These are phyloP conservation scores for Leccinum glutinopallens DNA, from an alignment of 1,284 basidiomycete genomes.

Conservation along the genomic window DNA sequence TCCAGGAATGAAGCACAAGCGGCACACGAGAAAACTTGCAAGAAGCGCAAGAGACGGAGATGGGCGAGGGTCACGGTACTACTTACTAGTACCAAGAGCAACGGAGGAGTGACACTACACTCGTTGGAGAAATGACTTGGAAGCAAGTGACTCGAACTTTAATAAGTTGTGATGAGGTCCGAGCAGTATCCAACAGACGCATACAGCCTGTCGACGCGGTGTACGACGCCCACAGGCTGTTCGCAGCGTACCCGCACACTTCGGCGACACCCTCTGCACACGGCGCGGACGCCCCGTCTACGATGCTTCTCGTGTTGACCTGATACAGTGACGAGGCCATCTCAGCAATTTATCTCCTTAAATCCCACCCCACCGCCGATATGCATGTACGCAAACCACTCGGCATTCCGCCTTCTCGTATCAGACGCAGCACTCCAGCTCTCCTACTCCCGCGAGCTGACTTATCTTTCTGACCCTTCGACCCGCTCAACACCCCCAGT, in stretches of 20 bases:
- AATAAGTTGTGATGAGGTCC: constrained; percentile 26
- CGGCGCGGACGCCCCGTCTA: constrained; percentile 42
- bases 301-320: constrained; percentile 21
- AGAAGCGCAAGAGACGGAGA: constrained; percentile 42
- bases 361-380: constrained; percentile 58
- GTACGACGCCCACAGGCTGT: constrained; percentile 62
- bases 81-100: constrained; percentile 43
- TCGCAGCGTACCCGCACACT: constrained; percentile 67
- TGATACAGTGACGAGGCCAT: constrained; percentile 59
- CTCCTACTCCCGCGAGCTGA: constrained; percentile 36
- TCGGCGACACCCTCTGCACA: constrained; percentile 71
- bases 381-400: constrained; percentile 60
- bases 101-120: constrained; percentile 38
- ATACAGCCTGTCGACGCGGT: constrained; percentile 40
- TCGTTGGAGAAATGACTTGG: constrained; percentile 12
- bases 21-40: constrained; percentile 32
- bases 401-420: constrained; percentile 42
- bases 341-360: constrained; percentile 51
- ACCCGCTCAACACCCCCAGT: constrained; percentile 34
- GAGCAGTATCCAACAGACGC: constrained; percentile 23
- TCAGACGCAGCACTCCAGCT: constrained; percentile 26
- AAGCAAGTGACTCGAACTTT: no score
- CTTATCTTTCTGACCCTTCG: constrained; percentile 35
- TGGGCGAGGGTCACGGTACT: constrained; percentile 48
- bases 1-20: constrained; percentile 68